These are phyloP conservation scores for Mycena kentingensis DNA, from an alignment of 768 basidiomycete species.

Conservation along the genomic window DNA sequence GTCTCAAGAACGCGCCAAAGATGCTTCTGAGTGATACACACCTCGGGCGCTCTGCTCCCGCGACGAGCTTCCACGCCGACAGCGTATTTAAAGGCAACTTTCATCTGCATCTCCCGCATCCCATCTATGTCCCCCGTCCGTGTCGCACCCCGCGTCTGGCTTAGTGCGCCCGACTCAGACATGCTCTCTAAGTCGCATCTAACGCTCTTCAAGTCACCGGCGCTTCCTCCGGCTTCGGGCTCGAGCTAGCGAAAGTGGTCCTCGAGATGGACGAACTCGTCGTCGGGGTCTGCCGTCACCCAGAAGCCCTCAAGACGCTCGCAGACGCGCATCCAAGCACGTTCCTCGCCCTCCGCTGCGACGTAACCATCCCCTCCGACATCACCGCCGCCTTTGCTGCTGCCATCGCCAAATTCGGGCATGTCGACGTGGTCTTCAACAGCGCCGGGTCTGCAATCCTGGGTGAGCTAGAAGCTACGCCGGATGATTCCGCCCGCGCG, in stretches of 20 bases:
- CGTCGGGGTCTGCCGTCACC: constrained; percentile 22
- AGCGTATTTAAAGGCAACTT: too few species aligned
- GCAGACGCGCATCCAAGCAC: constrained; percentile 3
- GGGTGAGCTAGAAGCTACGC: constrained; percentile 28
- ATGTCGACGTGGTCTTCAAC: constrained; percentile 24
- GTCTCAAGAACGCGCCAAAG: too few species aligned
- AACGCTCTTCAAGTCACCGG: constrained; percentile 31
- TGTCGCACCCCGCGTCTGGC: too few species aligned
- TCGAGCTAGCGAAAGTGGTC: constrained; percentile 17
- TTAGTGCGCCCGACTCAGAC: too few species aligned
- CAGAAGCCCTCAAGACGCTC: constrained; percentile 18
- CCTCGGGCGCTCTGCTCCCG: too few species aligned
- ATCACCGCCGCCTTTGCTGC: constrained; percentile 14
- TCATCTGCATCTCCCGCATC: too few species aligned
- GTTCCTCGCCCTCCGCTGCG: constrained; percentile 12
- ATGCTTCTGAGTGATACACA: too few species aligned
- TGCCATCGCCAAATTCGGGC: constrained; percentile 16
- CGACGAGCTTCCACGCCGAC: too few species aligned
- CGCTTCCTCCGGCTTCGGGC: constrained; percentile 27
- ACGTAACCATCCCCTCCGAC: constrained; percentile 12
- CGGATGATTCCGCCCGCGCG: constrained; percentile 19
- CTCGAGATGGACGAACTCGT: constrained; percentile 23
- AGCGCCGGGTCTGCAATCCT: constrained; percentile 19
- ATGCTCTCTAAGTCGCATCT: too few species aligned
- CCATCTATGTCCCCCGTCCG: too few species aligned